Base-by-base conservation (phyloP, 805 yeast species). In the Suhomyces canberraensis region DNA sequence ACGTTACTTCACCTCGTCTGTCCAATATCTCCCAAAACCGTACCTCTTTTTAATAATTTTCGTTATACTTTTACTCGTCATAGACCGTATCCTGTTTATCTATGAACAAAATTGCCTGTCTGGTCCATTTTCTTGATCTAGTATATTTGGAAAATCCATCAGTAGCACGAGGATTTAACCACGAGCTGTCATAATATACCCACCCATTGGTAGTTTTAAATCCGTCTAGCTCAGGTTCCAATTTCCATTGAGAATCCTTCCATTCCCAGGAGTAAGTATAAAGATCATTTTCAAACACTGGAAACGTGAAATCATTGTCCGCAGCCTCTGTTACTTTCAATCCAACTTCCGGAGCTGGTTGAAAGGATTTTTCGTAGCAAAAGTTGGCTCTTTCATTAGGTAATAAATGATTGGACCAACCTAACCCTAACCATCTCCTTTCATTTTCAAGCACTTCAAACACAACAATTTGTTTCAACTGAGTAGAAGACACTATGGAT, bases 401-500 rank as follows among this genome's bases (percentile, higher is more conserved):
- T 3, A 77, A 47, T 25, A 77, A 50, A 13, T 61, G 57, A 33
- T 66, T 64, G 25, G 72, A 56, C 84, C 84, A 79, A 5, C 84
- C 85, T 13, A 78, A 41, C 0, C 80, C 83, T 3, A 78, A 24
- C 82, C 84, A 78, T 31, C 83, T 58, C 46, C 86, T 61, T 50
- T 79, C 79, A 45, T 79, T 74, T 46, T 79, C 81, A 25, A 73
- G 50, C 1, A 79, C 58, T 33, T 69, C 73, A 42, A 79, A 78
- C 36, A 69, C 61, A 1, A 79, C 65, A 3, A 69, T 60, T 45
- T 75, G 77, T 16, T 71, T 71, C 21, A 69, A 50, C 39, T 60
- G 70, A 8, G 73, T 65, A 3, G 74, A 61, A 0, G 73, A 64
- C 3, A 61, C 54, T 4, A 61, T 54, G 3, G 56, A 48, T 32